Evolutionary conservation across 2,329 filamentous ascomycete genomes (phyloP).

Genomic region (Juglanconis oblonga): DNA sequence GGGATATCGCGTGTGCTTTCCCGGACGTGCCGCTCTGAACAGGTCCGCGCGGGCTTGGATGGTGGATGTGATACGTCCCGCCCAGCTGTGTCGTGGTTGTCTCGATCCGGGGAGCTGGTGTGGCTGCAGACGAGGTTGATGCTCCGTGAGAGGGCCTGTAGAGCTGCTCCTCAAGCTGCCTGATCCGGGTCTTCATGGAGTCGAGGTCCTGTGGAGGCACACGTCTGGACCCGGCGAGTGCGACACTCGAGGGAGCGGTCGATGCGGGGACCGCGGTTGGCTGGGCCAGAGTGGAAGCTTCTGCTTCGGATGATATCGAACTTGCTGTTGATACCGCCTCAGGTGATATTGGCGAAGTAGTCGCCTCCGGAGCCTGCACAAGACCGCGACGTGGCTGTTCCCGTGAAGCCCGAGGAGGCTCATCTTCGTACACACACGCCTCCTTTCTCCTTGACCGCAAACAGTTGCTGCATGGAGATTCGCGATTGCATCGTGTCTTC

Average conservation of each 20-base stretch:
- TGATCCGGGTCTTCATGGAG: constrained; percentile 36
- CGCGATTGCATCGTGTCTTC: constrained; percentile 41
- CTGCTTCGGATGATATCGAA: background rate
- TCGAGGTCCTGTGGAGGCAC: constrained; percentile 29
- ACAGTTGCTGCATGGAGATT: constrained; percentile 41
- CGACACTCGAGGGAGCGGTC: constrained; percentile 20
- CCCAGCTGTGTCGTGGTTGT: constrained; percentile 33
- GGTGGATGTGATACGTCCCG: constrained; percentile 44
- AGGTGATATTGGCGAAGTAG: background rate
- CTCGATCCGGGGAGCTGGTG: constrained; percentile 27
- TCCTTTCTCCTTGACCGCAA: constrained; percentile 31
- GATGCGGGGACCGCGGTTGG: background rate
- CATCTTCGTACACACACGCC: constrained; percentile 30
- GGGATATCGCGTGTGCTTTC: background rate
- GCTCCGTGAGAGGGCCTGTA: constrained; percentile 15
- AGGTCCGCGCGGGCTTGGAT: constrained; percentile 27
- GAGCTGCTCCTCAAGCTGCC: constrained; percentile 41
- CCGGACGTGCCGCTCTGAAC: constrained; percentile 1
- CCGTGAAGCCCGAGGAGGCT: constrained; percentile 14
- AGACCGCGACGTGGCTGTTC: no score
- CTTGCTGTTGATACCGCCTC: background rate
- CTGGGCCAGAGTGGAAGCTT: background rate
- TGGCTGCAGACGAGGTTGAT: constrained; percentile 12
- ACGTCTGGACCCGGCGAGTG: background rate
- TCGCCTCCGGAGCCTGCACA: background rate